Base-by-base conservation (phyloP, 345 rosid species). In the Cochlearia excelsa region DNA sequence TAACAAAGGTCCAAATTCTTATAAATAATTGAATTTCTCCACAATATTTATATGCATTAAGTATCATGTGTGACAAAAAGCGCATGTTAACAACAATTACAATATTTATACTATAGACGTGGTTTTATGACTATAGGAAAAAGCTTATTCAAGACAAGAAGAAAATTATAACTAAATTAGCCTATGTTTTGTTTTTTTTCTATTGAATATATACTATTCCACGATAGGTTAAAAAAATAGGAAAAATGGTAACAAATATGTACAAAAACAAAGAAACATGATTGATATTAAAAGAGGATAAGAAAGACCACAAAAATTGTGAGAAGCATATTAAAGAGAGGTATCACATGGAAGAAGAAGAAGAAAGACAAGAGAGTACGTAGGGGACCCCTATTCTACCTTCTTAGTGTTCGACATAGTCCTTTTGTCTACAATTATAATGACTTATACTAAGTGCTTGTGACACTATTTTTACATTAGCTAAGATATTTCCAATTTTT, bases 311-410 rank as follows among this genome's bases (percentile, higher is more conserved):
- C 49, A 67, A 34, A 57, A 59, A 45, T 16, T 28, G 47, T 60
- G 41, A 46, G 72, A 68, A 68, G 10, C 11, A 10, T 46, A 47
- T 16, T 35, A 47, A 37, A 37, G 65, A 11, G 65, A 47, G 46
- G 37, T 53, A 60, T 61, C 67, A 68, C 67, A 68, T 68, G 73
- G 67, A 47, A 11, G 57, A 51, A 51, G 52, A 49, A 58, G 45
- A 26, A 49, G 63, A 35, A 49, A 58, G 45, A 26, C 40, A 57
- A 35, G n/a, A 41, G 16, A 26, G 49, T 30, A 40, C 31, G 11
- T 59, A 45, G 72, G 67, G 72, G 61, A 54, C 61, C 73, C 57
- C 61, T 53, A 52, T 38, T 30, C 49, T 68, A 68, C 38, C 9
- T 30, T 61, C 45, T 55, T 40, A 61, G 61, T 46, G 67, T 53